Evolutionary conservation across 1,139 yeast genomes (phyloP).

Genomic region (Blastobotrys niveus): DNA sequence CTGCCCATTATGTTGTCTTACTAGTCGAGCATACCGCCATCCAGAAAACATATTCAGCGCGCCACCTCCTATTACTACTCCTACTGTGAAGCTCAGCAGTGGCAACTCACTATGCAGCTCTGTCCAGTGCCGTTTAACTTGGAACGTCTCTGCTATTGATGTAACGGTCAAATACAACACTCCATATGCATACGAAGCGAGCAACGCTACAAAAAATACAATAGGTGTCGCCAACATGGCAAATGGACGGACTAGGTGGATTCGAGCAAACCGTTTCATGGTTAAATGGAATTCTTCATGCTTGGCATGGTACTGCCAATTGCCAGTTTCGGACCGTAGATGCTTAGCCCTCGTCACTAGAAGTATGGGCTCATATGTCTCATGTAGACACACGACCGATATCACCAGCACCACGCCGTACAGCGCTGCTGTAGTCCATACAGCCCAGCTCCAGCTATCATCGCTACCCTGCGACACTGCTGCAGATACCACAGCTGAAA

Average conservation of each 20-base stretch:
- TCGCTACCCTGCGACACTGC: constrained; percentile 49
- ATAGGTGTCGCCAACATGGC: constrained; percentile 44
- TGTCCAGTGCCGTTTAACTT: constrained; percentile 34
- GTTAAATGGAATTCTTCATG: constrained; percentile 42
- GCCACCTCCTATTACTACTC: constrained; percentile 48
- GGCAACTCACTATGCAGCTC: constrained; percentile 50
- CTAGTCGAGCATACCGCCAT: constrained; percentile 33
- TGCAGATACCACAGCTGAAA: constrained; percentile 67
- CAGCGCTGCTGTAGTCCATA: constrained; percentile 58
- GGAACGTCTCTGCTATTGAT: constrained; percentile 37
- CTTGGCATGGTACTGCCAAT: constrained; percentile 41
- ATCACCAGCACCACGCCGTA: constrained; percentile 53
- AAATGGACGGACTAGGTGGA: constrained; percentile 42
- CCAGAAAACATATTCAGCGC: constrained; percentile 36
- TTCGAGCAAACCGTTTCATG: constrained; percentile 35
- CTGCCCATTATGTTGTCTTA: constrained; percentile 32
- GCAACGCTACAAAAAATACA: constrained; percentile 39
- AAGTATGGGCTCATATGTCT: constrained; percentile 67
- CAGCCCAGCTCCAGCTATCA: constrained; percentile 52
- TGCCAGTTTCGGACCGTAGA: constrained; percentile 55
- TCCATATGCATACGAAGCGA: constrained; percentile 45
- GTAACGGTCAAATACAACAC: constrained; percentile 40
- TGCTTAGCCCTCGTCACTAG: constrained; percentile 51
- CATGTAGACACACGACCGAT: constrained; percentile 48
- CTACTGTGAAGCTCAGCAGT: constrained; percentile 51